Evolutionary conservation across 208 protist species (phyloP).

Genomic region (Lotmaria passim): DNA sequence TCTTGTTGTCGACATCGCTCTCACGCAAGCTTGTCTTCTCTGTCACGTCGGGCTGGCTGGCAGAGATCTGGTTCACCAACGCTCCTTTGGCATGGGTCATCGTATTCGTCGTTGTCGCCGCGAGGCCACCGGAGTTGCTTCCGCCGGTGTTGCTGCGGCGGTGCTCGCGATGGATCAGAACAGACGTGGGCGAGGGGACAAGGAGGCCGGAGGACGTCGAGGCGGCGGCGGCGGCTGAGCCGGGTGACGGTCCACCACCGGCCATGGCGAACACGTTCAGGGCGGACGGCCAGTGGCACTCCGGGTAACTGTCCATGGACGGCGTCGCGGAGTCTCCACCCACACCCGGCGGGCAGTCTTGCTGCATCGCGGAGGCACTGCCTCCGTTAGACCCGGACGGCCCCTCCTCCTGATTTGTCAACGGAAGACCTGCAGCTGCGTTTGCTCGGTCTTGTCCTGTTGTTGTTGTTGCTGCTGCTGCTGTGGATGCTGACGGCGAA

Average conservation of each 20-base stretch:
- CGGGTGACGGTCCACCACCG: not conserved
- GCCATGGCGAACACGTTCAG: slow-evolving; percentile 5
- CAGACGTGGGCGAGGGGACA: slow-evolving; percentile 2
- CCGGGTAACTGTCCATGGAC: slow-evolving; percentile 1
- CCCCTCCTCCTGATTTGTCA: no score
- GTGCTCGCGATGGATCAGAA: slow-evolving; percentile 5
- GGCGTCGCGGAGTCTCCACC: not conserved
- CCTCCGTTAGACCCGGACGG: no score
- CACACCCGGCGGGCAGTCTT: no score
- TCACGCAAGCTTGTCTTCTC: slow-evolving; percentile 3
- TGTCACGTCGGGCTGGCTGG: not conserved
- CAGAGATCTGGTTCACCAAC: not conserved
- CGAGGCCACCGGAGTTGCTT: not conserved
- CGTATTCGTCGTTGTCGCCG: not conserved
- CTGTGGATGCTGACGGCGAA: no score
- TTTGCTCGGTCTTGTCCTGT: no score
- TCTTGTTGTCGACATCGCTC: not conserved
- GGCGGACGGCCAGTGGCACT: slow-evolving; percentile 6
- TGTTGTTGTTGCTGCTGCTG: not conserved
- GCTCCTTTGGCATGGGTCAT: not conserved
- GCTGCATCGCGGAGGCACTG: no score
- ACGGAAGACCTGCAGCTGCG: not conserved
- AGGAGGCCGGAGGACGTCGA: not conserved
- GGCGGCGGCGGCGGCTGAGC: not conserved
- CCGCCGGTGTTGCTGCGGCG: not conserved